Evolutionary conservation across 306 rosid species (phyloP), one percentile per base, ranked within the genome.

Genomic region (Notholithocarpus densiflorus): DNA sequence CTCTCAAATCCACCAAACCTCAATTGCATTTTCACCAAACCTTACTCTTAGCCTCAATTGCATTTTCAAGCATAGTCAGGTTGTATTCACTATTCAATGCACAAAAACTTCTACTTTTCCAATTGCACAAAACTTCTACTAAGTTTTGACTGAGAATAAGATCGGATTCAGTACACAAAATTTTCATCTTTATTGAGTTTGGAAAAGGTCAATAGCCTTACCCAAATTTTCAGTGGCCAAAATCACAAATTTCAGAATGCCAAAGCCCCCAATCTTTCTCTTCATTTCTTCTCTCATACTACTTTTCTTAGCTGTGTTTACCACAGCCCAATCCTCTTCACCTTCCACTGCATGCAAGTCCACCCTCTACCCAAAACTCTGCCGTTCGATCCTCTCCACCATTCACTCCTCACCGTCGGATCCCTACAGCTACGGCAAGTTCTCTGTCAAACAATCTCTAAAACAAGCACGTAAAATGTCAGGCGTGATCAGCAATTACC

Each of bases 321-420:
- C 37, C n/a, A 24, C 75, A 3, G 0, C 79, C 13, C 23, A 81
- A 5, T 2, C 85, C 15, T 34, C 74, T 24, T n/a, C 84, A 11
- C 14, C 92, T 7, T 86, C 90, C 0, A 13, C 90, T 12, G 85
- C 86, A 2, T 93, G 98, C 80, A 84, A 86, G 75, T 75, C 83
- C 73, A 88, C 97, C 54, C 55, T 87, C 29, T 91, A 88, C 79
- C 98, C 97, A 2, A 91, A 89, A 79, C 94, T 93, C 15, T 93
- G 97, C 73, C 97, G 91, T 37, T 90, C 97, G 18, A 85, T 93
- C 14, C 80, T 91, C 68, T 90, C 93, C 48, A 31, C 89, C 48
- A 76, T 87, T 19, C 77, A 80, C 2, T 82, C 82, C 73, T 83
- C 94, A 0, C 91, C 95, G 0, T 84, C 91, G 4, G 95, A 86